These are phyloP conservation scores for Lipomyces sp. DNA, from an alignment of 805 yeast species.

Conservation along the genomic window DNA sequence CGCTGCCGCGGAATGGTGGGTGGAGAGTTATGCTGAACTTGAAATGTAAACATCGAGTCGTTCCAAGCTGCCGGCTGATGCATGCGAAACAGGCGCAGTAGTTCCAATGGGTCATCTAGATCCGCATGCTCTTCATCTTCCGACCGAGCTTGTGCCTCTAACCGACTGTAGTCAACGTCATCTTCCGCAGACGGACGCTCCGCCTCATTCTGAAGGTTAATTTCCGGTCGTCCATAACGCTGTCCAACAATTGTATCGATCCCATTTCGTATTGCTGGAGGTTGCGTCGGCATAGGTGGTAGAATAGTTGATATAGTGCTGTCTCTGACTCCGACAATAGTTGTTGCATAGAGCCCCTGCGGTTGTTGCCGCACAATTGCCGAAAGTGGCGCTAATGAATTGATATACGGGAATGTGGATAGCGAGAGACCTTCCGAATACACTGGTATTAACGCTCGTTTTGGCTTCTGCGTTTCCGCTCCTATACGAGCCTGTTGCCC, in stretches of 20 bases:
- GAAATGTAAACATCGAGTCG: constrained; percentile 23
- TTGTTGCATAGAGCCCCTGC: constrained; percentile 31
- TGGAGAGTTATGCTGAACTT: constrained; percentile 10
- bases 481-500: not conserved
- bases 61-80: constrained; percentile 17
- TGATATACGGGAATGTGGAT: constrained; percentile 42
- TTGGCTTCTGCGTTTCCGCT: constrained; percentile 14
- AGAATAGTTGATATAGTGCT: constrained; percentile 17
- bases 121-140: constrained; percentile 3
- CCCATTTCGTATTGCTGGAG: constrained; percentile 2
- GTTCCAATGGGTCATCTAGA: constrained; percentile 20
- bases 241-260: constrained; percentile 8
- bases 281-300: constrained; percentile 29
- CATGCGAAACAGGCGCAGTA: constrained; percentile 22
- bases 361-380: constrained; percentile 31
- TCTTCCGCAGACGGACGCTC: not conserved
- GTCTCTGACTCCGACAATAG: constrained; percentile 10
- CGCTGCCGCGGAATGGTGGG: constrained; percentile 16
- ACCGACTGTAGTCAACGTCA: not conserved
- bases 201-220: not conserved
- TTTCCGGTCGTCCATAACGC: constrained; percentile 3
- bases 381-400: constrained; percentile 41
- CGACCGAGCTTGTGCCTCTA: not conserved
- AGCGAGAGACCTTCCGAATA: constrained; percentile 39
- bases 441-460: constrained; percentile 39